Conservation (phyloP, 257 asterid species). For the Anisodus acutangulus region DNA sequence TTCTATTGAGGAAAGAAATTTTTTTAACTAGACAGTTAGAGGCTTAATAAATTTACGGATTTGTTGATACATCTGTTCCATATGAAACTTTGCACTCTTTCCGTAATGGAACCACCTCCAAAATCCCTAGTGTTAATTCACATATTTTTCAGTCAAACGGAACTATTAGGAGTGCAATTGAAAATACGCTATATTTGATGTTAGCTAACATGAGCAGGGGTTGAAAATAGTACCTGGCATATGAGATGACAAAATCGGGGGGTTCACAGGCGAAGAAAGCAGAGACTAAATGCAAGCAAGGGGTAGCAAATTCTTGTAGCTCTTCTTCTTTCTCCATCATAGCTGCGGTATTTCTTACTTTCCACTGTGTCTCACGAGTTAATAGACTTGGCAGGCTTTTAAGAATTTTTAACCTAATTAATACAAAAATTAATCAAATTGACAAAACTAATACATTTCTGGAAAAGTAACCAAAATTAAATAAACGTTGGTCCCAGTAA, state of each 20-base stretch:
- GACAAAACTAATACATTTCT: not conserved
- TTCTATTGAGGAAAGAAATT: not conserved
- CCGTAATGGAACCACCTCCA: constrained; percentile 74
- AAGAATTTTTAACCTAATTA: not conserved
- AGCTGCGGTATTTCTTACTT: not conserved
- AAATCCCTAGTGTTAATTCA: constrained; percentile 49
- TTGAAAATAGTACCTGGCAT: constrained; percentile 60
- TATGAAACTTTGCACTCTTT: constrained; percentile 71
- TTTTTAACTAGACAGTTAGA: not conserved
- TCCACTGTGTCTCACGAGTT: not conserved
- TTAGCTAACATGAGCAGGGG: constrained; percentile 1
- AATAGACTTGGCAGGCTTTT: no score
- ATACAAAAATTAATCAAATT: not conserved
- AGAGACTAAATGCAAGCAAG: constrained; percentile 54
- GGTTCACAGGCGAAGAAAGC: constrained; percentile 82
- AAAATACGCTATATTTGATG: not conserved
- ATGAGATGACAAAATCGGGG: constrained; percentile 64
- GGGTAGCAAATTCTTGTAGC: constrained; percentile 36
- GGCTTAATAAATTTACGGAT: constrained; percentile 49
- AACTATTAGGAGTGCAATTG: not conserved
- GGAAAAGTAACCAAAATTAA: not conserved
- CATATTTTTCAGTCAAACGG: not conserved
- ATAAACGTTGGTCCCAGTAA: not conserved
- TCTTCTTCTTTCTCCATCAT: constrained; percentile 36
- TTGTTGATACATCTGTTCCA: constrained; percentile 66